Evolutionary conservation across 495 filamentous ascomycete genomes (phyloP), one percentile per base, ranked within the genome.

Genomic region (Poronia punctata): DNA sequence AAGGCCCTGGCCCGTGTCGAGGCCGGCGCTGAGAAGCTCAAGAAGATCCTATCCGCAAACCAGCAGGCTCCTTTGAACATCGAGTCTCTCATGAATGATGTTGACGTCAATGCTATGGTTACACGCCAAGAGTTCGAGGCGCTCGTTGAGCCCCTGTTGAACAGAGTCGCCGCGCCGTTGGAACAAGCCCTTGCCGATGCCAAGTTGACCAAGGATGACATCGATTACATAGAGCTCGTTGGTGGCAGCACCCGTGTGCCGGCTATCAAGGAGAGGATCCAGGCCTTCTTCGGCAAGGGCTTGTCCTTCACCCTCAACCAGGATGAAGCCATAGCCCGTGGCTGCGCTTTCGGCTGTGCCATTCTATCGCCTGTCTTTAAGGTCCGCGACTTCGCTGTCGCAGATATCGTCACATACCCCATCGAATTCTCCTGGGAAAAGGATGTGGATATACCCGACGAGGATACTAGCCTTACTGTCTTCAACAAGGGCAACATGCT

Each of bases 391-490:
- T 99, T 97, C 67, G 80, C 88, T 52, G 79, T 97, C 36, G 88
- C 95, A 71, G 92, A 99, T 61, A 88, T 96, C 50, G 87, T 96
- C 62, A 88, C 79, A 71, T 97, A 97, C 70, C 92, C 92, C 22
- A 95, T 99, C 66, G 93, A 99, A 64, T 99, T 99, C 70, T 85
- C 86, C 39, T 99, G 92, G 92, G 92, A 99, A 75, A 92, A 97
- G 72, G 95, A 92, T 18, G 78, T 88, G 35, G 92, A 99, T 43
- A 97, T 99, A 53, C 92, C 92, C 20, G 93, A 99, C 62, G 92
- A 99, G 73, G 92, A 97, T 59, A 97, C 93, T 37, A 92, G 82
- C 71, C 74, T 99, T 35, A 95, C 84, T 21, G 92, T 99, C 53
- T 99, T 99, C 71, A 90, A 88, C 78, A 88, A 82, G 62, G 92